Evolutionary conservation across 2,329 filamentous ascomycete species (phyloP), one percentile per base, ranked within the genome.

Genomic region (Zymoseptoria crescenta): DNA sequence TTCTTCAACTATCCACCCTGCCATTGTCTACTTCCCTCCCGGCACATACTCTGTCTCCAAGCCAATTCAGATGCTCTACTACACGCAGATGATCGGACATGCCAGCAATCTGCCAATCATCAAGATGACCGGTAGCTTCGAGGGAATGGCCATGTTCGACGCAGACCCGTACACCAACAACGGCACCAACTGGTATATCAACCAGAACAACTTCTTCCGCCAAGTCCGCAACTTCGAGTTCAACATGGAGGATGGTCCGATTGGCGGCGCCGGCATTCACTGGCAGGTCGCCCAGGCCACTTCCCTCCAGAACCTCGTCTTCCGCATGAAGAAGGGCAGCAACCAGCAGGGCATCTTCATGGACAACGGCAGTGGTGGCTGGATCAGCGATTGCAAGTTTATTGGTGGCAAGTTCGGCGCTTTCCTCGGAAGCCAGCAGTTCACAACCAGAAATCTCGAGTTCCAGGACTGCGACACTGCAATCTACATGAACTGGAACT

Each of bases 1-100:
- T 72, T 96, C 91, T 1, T 84, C 83, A 30, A 97, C 93, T 2
- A 83, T 83, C n/a, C 84, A 85, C 1, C 93, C 93, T 0, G 93
- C 90, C 27, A 78, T 97, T 13, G 85, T 97, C 56, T 97, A 96
- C 79, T 96, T 97, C 79, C 92, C 91, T 48, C 80, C 89, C 9
- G 92, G 93, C 65, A 95, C 86, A 58, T 97, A 96, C 71, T 70
- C 88, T 19, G 86, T 97, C 67, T 90, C 85, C 71, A 82, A 80
- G 69, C 89, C 93, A 21, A 84, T 97, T 65, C 76, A 91, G 55
- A 87, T 91, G 73, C 87, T 87, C 74, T 97, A 97, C 80, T 96
- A 96, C 79, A 96, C 92, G 8, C 91, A 96, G 74, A 83, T 97
- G 62, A 80, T 96, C 29, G 93, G 93, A 57, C 91, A 96, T 76